Base-by-base conservation (phyloP, 2,329 filamentous ascomycete genomes). In the Amauroascus niger region DNA sequence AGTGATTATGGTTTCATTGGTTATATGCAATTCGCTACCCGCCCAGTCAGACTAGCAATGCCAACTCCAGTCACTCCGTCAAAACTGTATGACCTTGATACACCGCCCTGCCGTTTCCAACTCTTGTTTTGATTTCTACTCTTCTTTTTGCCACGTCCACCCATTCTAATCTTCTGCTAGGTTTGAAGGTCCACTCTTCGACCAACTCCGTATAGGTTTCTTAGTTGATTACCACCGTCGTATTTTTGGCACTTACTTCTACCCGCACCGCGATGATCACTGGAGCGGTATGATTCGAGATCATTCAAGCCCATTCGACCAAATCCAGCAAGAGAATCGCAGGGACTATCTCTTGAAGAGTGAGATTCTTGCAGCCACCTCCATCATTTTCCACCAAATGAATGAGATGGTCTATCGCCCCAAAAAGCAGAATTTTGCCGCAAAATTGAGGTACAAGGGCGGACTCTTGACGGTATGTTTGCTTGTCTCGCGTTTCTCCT, bases 361-460 rank as follows among this genome's bases (percentile, higher is more conserved):
- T 49, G 57, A 58, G 43, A 5, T 55, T n/a, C 24, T 54, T 28
- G 49, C 55, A 39, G 52, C 20, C 47, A 49, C 50, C 7, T 50
- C 55, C 2, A 52, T 57, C 45, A 53, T 58, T 7, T 58, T n/a
- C 32, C 49, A 40, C 18, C 57, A 58, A 49, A 55, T 58, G 57
- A 41, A 57, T 37, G 55, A 35, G 33, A 35, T 9, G 33, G 33
- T 35, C 13, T 35, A 14, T 9, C 6, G 8, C 33, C 6, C 6
- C 13, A 11, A 35, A 11, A 13, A 11, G 4, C 1, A 35, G 13
- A 35, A 6, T n/a, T n/a, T 9, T 35, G 33, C 4, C 13, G 6
- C 33, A 14, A 9, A 11, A 35, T 11, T 5, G 14, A 35, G 33
- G 14, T 35, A 35, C 13, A 35, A 14, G 14, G 13, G 14, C 14